A percentile compares a stretch with the other conserved stretches of the same genome.
These are phyloP conservation scores for Cocos nucifera DNA, from an alignment of 176 grass and related monocot genomes.

Conservation along the genomic window DNA sequence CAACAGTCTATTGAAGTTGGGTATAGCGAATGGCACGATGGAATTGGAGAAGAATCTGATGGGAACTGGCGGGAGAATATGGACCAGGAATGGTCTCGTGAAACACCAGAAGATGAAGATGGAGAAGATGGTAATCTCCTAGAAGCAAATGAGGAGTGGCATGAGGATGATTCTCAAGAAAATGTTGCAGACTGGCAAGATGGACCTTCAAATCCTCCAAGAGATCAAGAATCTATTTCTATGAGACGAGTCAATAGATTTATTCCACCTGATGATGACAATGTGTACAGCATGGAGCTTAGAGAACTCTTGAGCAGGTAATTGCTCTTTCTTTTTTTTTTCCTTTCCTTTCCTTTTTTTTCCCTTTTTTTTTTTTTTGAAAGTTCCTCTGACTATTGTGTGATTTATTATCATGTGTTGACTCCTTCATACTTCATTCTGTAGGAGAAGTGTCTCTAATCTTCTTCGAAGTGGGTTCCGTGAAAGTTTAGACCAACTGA, in stretches of 20 bases:
- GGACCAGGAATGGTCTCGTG: constrained; percentile 21
- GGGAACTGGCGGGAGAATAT: not conserved
- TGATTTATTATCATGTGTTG: no score
- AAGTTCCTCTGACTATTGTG: no score
- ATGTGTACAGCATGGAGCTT: constrained; percentile 64
- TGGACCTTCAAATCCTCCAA: constrained; percentile 11
- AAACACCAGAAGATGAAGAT: constrained; percentile 27
- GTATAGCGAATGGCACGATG: not conserved
- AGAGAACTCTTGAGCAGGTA: constrained; percentile 88
- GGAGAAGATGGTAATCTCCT: constrained; percentile 19
- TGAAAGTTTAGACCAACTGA: constrained; percentile 67
- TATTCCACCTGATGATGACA: constrained; percentile 48
- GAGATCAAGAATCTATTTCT: constrained; percentile 19
- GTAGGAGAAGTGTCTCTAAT: constrained; percentile 83
- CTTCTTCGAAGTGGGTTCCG: constrained; percentile 82
- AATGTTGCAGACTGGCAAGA: constrained; percentile 39
- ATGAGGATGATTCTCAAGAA: constrained; percentile 40
- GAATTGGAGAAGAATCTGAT: constrained; percentile 2
- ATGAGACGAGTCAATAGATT: constrained; percentile 37
- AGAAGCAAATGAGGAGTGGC: constrained; percentile 52
- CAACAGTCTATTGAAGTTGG: constrained; percentile 3
- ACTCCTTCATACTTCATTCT: not conserved
- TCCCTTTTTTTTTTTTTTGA: no score
- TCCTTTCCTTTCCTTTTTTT: no score
- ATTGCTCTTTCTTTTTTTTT: not conserved